These are phyloP conservation scores for Macrolepiota fuliginosa DNA, from an alignment of 768 basidiomycete species.

Conservation along the genomic window DNA sequence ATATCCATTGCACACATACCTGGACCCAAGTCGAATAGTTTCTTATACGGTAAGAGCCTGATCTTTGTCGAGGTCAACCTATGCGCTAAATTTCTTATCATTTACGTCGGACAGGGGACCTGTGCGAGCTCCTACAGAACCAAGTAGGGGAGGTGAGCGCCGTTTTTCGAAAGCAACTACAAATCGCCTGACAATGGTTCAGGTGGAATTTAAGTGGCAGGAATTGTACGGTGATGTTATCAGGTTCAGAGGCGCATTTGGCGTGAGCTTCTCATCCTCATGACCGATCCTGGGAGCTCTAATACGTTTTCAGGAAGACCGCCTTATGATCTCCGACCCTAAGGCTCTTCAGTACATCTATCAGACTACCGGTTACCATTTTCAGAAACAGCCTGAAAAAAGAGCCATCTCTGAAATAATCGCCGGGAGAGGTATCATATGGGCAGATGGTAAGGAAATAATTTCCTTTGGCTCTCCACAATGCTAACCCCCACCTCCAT, in stretches of 20 bases:
- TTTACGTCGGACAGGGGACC: conserved; percentile 18
- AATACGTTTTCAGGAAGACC: conserved; percentile 33
- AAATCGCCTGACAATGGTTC: background rate
- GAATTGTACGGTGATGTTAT: conserved; percentile 39
- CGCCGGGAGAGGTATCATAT: conserved; percentile 33
- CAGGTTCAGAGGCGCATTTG: conserved; percentile 34
- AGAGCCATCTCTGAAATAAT: conserved; percentile 32
- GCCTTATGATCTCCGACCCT: conserved; percentile 44
- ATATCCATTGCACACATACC: conserved; percentile 31
- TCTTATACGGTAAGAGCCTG: conserved; percentile 32
- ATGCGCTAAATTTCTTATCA: background rate
- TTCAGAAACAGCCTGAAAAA: conserved; percentile 36
- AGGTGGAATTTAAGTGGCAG: conserved; percentile 46
- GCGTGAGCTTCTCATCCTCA: conserved; percentile 23
- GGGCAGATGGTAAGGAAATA: conserved; percentile 35
- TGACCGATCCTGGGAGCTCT: background rate
- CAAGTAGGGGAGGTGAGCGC: conserved; percentile 31
- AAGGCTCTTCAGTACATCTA: conserved; percentile 47
- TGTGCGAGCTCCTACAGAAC: conserved; percentile 28
- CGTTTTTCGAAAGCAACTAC: background rate
- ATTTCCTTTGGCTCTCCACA: background rate
- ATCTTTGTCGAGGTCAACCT: background rate
- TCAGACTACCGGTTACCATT: conserved; percentile 41
- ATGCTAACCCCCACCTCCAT: background rate
- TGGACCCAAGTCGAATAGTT: conserved; percentile 36